phyloP scores from a whole-genome alignment of 495 filamentous ascomycete genomes.

The Penicillium maclennaniae region DNA sequence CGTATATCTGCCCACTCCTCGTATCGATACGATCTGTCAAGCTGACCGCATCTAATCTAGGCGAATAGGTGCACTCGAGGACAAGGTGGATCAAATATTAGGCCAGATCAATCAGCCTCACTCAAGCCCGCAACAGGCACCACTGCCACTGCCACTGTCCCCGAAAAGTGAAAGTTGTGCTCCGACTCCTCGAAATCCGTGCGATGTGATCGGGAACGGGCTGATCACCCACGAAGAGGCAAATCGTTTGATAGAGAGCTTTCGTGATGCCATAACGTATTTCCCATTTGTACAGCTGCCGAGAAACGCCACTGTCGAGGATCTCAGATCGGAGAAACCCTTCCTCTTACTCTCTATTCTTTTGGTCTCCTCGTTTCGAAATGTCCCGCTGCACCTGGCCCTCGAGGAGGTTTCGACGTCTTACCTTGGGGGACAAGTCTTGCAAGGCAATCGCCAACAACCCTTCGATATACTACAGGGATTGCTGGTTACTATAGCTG shows the following conservation, averaged over 20 bases:
- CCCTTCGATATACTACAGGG: constrained; percentile 11
- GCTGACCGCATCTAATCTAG: constrained; percentile 6
- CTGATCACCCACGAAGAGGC: constrained; percentile 12
- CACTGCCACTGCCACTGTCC: background rate
- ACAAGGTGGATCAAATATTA: constrained; percentile 18
- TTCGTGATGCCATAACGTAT: constrained; percentile 4
- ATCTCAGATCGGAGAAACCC: constrained; percentile 16
- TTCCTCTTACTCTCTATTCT: constrained; percentile 18
- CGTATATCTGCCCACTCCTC: constrained; percentile 11
- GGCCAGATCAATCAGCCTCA: constrained; percentile 7
- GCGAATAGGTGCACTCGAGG: constrained; percentile 15
- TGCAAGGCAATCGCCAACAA: constrained; percentile 6
- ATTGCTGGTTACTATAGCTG: constrained; percentile 9
- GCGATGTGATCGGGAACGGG: constrained; percentile 18
- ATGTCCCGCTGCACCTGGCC: constrained; percentile 7
- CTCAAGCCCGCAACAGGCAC: background rate
- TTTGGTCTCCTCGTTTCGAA: constrained; percentile 9
- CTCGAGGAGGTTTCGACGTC: constrained; percentile 13
- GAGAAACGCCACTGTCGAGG: constrained; percentile 6
- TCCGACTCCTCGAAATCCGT: constrained; percentile 3
- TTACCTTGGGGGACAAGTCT: constrained; percentile 6
- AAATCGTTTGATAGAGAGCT: constrained; percentile 8
- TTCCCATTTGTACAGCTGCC: constrained; percentile 16
- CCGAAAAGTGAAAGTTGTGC: constrained; percentile 4
- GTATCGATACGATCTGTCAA: constrained; percentile 3